Conservation (phyloP, 805 yeast species). For the Candida krabiensis region DNA sequence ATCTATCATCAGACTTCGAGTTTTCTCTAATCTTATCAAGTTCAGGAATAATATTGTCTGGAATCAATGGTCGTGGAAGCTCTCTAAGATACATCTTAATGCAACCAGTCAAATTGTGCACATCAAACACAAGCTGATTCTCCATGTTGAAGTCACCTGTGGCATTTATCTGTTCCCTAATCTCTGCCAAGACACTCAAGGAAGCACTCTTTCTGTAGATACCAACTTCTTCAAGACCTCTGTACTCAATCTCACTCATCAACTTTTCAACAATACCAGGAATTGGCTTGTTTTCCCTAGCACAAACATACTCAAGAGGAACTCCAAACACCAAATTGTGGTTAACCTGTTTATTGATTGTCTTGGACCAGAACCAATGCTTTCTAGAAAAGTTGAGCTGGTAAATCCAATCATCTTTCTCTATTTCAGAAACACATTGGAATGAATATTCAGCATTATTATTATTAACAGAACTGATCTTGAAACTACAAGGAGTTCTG, state of each 20-base stretch:
- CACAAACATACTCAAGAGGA: slow-evolving; percentile 75
- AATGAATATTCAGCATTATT: slow-evolving; percentile 48
- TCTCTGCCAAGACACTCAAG: slow-evolving; percentile 42
- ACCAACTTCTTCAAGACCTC: slow-evolving; percentile 90
- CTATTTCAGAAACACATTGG: slow-evolving; percentile 63
- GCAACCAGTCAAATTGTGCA: slow-evolving; percentile 85
- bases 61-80: slow-evolving; percentile 78
- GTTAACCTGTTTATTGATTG: slow-evolving; percentile 20
- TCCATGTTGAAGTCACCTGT: slow-evolving; percentile 48
- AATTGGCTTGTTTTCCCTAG: slow-evolving; percentile 58
- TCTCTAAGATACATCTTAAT: slow-evolving; percentile 83
- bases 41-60: slow-evolving; percentile 61
- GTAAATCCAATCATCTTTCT: slow-evolving; percentile 73
- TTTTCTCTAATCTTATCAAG: slow-evolving; percentile 42
- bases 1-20: slow-evolving; percentile 24
- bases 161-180: slow-evolving; percentile 45
- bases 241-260: slow-evolving; percentile 74
- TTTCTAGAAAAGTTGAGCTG: slow-evolving; percentile 46
- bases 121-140: slow-evolving; percentile 52
- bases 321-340: slow-evolving; percentile 71
- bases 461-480: slow-evolving; percentile 36
- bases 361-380: slow-evolving; percentile 55
- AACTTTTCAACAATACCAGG: slow-evolving; percentile 70
- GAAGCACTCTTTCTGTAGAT: slow-evolving; percentile 72
- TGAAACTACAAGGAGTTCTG: slow-evolving; percentile 47